Conservation (phyloP, 169 alveolate species). For the Plasmodium yoelii region DNA sequence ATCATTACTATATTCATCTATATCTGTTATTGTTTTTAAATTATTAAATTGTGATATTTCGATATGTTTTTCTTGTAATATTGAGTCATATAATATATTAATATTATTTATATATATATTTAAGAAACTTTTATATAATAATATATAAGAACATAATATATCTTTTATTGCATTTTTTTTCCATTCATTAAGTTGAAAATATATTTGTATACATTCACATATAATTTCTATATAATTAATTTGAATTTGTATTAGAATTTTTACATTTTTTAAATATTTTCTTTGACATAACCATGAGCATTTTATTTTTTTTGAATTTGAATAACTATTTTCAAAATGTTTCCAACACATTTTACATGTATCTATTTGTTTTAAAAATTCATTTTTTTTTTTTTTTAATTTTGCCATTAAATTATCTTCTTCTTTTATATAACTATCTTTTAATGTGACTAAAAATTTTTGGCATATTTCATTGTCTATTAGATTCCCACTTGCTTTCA, state of each 20-base stretch:
- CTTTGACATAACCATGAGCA: slow-evolving; percentile 77
- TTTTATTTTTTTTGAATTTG: slow-evolving; percentile 66
- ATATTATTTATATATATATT: slow-evolving; percentile 66
- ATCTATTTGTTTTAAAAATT: slow-evolving; percentile 70
- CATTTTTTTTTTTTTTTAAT: slow-evolving; percentile 62
- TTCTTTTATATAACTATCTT: slow-evolving; percentile 58
- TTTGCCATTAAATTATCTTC: slow-evolving; percentile 66
- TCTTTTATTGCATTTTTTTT: slow-evolving; percentile 55
- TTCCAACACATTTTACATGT: slow-evolving; percentile 63
- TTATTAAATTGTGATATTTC: slow-evolving; percentile 55
- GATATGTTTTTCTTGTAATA: slow-evolving; percentile 55
- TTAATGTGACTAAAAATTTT: slow-evolving; percentile 18
- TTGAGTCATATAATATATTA: slow-evolving; percentile 64
- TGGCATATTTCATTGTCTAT: slow-evolving; percentile 61
- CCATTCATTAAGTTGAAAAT: slow-evolving; percentile 74
- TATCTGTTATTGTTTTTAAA: slow-evolving; percentile 18
- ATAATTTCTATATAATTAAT: slow-evolving; percentile 64
- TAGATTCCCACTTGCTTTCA: slow-evolving; percentile 58
- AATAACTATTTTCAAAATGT: slow-evolving; percentile 74
- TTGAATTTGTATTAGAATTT: slow-evolving; percentile 65
- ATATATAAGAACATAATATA: slow-evolving; percentile 61
- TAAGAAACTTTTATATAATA: slow-evolving; percentile 57
- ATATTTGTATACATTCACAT: slow-evolving; percentile 28
- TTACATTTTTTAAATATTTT: slow-evolving; percentile 68
- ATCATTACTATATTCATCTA: slow-evolving; percentile 10